Percentiles rank a stretch among this genome's conserved stretches.
These are phyloP conservation scores for Trichosporon coremiiforme DNA, from an alignment of 1,284 basidiomycete genomes.

Conservation along the genomic window DNA sequence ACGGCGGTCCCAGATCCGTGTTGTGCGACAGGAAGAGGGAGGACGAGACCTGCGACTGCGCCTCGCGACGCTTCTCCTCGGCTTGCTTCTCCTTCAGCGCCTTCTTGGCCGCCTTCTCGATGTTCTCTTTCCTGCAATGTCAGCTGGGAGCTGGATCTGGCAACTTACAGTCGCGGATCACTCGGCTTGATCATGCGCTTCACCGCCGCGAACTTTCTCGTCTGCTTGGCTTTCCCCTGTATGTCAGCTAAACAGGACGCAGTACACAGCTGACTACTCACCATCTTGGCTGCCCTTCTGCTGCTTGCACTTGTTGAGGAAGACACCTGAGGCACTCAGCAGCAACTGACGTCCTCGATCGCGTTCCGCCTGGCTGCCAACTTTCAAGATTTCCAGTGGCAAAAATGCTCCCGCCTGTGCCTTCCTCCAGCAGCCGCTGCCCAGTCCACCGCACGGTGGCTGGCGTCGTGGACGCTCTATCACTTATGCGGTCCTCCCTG, in stretches of 20 bases:
- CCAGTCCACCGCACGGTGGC: too few relatives aligned
- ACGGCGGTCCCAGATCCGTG: constrained; percentile 92
- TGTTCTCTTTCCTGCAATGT: constrained; percentile 57
- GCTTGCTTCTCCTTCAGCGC: constrained; percentile 57
- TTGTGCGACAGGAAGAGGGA: constrained; percentile 92
- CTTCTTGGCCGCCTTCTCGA: constrained; percentile 58
- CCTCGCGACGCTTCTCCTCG: constrained; percentile 50
- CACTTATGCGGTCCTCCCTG: neutral
- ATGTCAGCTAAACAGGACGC: constrained; percentile 11
- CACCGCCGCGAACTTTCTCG: constrained; percentile 90
- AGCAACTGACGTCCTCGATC: constrained; percentile 12
- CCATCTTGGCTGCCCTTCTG: neutral
- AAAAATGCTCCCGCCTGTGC: constrained; percentile 16
- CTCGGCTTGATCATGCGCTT: constrained; percentile 95
- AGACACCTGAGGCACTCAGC: neutral
- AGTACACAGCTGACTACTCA: neutral
- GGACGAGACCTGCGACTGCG: constrained; percentile 39
- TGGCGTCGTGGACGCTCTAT: neutral
- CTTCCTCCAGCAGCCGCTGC: neutral
- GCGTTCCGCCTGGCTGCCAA: neutral
- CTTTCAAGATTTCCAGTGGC: constrained; percentile 29
- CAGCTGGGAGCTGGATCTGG: neutral
- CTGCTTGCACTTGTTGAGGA: neutral
- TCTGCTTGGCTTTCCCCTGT: constrained; percentile 91
- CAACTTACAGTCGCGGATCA: constrained; percentile 83